Evolutionary conservation across 352 stramenopile species (phyloP).

Genomic region (Lagenidium giganteum): DNA sequence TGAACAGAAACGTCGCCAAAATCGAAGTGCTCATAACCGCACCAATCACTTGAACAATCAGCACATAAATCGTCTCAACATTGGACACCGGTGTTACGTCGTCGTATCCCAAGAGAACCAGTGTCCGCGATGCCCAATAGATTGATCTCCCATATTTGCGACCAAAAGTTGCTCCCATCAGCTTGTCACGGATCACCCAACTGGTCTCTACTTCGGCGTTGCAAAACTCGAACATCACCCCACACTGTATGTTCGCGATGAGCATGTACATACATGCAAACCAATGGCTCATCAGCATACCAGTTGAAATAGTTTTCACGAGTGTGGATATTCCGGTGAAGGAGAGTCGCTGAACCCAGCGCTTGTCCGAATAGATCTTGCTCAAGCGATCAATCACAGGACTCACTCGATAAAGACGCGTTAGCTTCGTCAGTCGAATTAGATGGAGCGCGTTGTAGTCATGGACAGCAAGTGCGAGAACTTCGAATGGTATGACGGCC

Average conservation of each 20-base stretch:
- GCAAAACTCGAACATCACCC: conserved; percentile 44
- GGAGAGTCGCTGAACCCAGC: conserved; percentile 41
- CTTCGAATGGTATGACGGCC: conserved; percentile 45
- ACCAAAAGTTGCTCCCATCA: conserved; percentile 27
- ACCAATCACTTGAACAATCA: conserved; percentile 37
- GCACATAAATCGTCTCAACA: conserved; percentile 45
- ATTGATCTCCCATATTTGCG: conserved; percentile 54
- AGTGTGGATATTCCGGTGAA: conserved; percentile 56
- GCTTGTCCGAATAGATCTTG: conserved; percentile 43
- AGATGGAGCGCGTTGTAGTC: conserved; percentile 57
- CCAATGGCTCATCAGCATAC: conserved; percentile 38
- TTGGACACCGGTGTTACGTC: conserved; percentile 57
- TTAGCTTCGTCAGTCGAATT: conserved; percentile 53
- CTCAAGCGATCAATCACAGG: conserved; percentile 31
- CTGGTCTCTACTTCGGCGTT: conserved; percentile 34
- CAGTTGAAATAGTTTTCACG: conserved; percentile 29
- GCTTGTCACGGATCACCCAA: conserved; percentile 51
- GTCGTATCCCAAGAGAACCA: conserved; percentile 59
- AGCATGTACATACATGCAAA: conserved; percentile 69
- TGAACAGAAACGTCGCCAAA: conserved; percentile 64
- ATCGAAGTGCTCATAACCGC: conserved; percentile 52
- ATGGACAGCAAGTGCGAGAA: conserved; percentile 28
- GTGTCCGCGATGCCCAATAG: conserved; percentile 54
- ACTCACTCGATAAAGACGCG: conserved; percentile 38
- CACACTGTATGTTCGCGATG: conserved; percentile 51